Base-by-base conservation (phyloP, 1,284 basidiomycete genomes). In the Anthracocystis setariae region DNA sequence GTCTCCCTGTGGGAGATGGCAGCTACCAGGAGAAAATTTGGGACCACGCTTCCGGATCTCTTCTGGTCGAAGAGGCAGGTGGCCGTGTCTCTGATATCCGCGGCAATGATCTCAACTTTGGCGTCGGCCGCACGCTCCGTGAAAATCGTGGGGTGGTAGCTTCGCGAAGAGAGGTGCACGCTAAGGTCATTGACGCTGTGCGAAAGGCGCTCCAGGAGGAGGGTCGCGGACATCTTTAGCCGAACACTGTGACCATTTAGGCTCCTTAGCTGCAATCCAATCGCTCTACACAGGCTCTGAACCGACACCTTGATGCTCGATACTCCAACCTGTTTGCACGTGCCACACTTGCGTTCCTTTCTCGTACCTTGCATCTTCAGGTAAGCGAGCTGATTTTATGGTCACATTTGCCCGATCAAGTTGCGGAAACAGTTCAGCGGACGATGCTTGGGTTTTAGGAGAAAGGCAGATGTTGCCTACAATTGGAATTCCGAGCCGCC, bases 11-110 rank as follows among this genome's bases (percentile, higher is more conserved):
- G 53, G 84, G 86, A 8, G 89, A 90, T 15, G 88, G 89, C 17
- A 89, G 88, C 13, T 95, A 94, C 82, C 83, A 86, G 65, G 93
- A 95, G 83, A 95, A 94, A 84, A 94, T 96, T 42, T 96, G 92
- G 93, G 96, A 98, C 82, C 96, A 98, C 81, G 94, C 95, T 0
- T 87, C 92, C 0, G 96, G 95, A 0, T 86, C 88, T 0, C 82
- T 98, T 8, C 87, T 99, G 9, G 89, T 98, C 7, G 88, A 90
- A 63, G 95, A 98, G 84, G 91, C 93, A 0, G 94, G 94, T 3
- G 94, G 94, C 0, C 77, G 90, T 15, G 89, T 97, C 29, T 90
- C 89, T 0, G 92, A 98, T 83, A 91, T 92, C 56, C 86, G 89
- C 46, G 94, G 94, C 3, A 79, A 88, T 61, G 86, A 87, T 0